Percentiles rank a stretch among this genome's conserved stretches.
phyloP scores from a whole-genome alignment of 768 basidiomycete species.

The Pilatotrama ljubarskyi region DNA sequence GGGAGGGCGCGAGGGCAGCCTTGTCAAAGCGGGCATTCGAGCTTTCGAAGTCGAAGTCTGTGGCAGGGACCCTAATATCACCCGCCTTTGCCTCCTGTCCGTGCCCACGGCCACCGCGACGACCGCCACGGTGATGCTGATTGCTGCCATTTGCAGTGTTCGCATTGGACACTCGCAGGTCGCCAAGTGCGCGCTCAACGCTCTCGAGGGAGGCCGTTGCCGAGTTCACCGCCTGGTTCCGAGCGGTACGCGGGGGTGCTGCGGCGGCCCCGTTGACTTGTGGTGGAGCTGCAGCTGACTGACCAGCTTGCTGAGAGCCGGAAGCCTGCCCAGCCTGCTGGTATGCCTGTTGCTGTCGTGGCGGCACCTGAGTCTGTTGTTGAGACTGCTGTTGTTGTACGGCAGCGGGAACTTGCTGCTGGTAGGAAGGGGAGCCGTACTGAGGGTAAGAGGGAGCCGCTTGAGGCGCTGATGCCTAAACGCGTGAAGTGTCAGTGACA shows the following conservation, averaged over 20 bases:
- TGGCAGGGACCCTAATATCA: conserved; percentile 60
- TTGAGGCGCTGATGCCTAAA: conserved; percentile 52
- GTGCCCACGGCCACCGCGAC: conserved; percentile 39
- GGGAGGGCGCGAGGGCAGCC: conserved; percentile 43
- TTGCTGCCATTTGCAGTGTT: conserved; percentile 22
- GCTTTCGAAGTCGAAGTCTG: conserved; percentile 81
- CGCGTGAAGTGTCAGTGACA: conserved; percentile 7
- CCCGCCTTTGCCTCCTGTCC: conserved; percentile 32
- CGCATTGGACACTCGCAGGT: conserved; percentile 43
- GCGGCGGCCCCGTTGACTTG: conserved; percentile 34
- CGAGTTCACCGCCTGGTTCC: conserved; percentile 60
- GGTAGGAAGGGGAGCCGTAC: conserved; percentile 26
- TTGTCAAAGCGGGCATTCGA: conserved; percentile 85
- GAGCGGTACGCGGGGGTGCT: conserved; percentile 17
- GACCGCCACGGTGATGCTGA: conserved; percentile 29
- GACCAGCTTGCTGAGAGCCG: conserved; percentile 12
- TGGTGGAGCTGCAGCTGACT: conserved; percentile 26
- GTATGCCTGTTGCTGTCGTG: conserved; percentile 21
- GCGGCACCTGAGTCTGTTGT: conserved; percentile 23
- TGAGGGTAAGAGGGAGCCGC: conserved; percentile 26
- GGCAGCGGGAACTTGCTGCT: conserved; percentile 23
- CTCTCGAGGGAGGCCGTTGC: conserved; percentile 76
- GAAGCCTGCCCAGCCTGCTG: conserved; percentile 22
- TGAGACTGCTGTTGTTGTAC: conserved; percentile 20
- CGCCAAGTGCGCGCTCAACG: conserved; percentile 58